A percentile compares a stretch with the other conserved stretches of the same genome.
Evolutionary conservation across 2,329 filamentous ascomycete species (phyloP).

Genomic region (Emmonsiellopsis sp.): DNA sequence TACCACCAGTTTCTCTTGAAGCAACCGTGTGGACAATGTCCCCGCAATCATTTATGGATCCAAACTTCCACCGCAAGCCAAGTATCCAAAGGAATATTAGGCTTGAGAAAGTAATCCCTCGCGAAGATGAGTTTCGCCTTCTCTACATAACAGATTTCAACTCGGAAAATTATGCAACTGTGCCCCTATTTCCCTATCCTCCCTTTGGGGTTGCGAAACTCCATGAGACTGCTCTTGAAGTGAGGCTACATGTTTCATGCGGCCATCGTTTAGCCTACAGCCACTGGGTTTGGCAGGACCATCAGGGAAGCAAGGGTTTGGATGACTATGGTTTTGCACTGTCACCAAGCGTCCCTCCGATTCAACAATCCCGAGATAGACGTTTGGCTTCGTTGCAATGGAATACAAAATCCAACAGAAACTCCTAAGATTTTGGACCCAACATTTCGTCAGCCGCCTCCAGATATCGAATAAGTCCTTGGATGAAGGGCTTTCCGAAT

Average conservation of each 20-base stretch:
- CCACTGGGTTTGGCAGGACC: slow-evolving; percentile 7
- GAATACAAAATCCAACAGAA: not conserved
- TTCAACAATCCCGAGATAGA: not conserved
- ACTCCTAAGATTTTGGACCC: not conserved
- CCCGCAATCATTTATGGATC: slow-evolving; percentile 7
- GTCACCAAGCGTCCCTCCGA: not conserved
- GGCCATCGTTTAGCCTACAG: slow-evolving; percentile 6
- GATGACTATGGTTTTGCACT: slow-evolving; percentile 7
- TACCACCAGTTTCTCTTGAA: slow-evolving; percentile 6
- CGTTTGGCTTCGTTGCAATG: not conserved
- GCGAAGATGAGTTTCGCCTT: slow-evolving; percentile 8
- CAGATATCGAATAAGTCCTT: not conserved
- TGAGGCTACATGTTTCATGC: slow-evolving; percentile 7
- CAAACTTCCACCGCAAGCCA: slow-evolving; percentile 5
- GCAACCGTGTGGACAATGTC: slow-evolving; percentile 2
- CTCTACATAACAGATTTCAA: slow-evolving; percentile 6
- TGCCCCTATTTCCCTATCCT: slow-evolving; percentile 6
- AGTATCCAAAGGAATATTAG: slow-evolving; percentile 1
- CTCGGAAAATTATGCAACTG: not conserved
- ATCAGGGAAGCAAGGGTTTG: not conserved
- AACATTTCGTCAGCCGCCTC: not conserved
- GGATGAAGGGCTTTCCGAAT: slow-evolving; percentile 6
- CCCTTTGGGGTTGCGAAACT: slow-evolving; percentile 5
- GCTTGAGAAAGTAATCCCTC: slow-evolving; percentile 3
- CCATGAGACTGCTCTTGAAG: slow-evolving; percentile 6